Conservation (phyloP, 306 rosid genomes). For the Elaeagnus macrophylla region DNA sequence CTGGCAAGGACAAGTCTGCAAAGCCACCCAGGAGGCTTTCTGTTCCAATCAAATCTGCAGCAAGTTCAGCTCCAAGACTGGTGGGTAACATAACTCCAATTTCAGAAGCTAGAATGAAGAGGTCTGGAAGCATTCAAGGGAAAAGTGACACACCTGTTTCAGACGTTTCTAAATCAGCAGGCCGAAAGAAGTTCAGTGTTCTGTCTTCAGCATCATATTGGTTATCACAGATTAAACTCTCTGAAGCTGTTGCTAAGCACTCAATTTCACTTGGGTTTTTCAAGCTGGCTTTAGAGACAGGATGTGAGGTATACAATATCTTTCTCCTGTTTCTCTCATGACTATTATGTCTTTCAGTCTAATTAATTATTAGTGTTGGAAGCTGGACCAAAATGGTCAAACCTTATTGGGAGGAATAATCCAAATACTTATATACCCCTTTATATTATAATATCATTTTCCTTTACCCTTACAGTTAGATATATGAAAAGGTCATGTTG, state of each 20-base stretch:
- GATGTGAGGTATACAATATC: constrained; percentile 56
- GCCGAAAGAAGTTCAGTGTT: constrained; percentile 42
- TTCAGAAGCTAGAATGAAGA: constrained; percentile 49
- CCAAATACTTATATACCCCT: no score
- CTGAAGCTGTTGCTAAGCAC: constrained; percentile 70
- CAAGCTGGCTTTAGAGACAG: constrained; percentile 75
- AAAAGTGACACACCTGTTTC: constrained; percentile 61
- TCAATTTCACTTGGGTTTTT: constrained; percentile 76
- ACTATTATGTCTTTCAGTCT: no score
- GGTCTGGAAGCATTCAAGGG: constrained; percentile 33
- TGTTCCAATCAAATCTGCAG: constrained; percentile 43
- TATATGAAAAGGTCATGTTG: no score
- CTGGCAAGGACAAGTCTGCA: constrained; percentile 69
- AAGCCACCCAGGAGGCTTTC: constrained; percentile 90
- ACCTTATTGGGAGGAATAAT: no score
- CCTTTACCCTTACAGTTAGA: no score
- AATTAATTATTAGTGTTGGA: no score
- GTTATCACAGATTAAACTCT: constrained; percentile 75
- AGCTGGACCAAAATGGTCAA: no score
- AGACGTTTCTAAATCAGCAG: constrained; percentile 40
- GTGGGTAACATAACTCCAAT: constrained; percentile 58
- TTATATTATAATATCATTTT: no score
- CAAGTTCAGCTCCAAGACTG: constrained; percentile 42
- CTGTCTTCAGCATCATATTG: constrained; percentile 76
- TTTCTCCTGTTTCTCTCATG: no score